phyloP scores from a whole-genome alignment of 352 stramenopile species.

The Elongisporangium anandrum region DNA sequence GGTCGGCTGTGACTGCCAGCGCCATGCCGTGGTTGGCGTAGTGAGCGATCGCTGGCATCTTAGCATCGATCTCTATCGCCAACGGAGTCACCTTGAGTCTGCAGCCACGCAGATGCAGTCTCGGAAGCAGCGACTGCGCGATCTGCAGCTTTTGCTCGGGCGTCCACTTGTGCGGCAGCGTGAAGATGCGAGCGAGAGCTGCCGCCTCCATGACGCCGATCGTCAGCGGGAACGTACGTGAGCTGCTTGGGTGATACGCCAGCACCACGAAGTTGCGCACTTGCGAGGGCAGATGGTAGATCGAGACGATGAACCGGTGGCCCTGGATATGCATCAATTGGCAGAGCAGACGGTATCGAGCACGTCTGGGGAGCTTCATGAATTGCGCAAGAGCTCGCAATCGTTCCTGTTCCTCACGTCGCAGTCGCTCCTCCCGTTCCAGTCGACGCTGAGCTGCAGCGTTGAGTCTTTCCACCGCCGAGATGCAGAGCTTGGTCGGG shows the following conservation, averaged over 20 bases:
- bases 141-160: slow-evolving; percentile 39
- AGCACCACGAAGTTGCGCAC: slow-evolving; percentile 46
- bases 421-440: slow-evolving; percentile 46
- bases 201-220: slow-evolving; percentile 43
- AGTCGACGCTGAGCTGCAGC: slow-evolving; percentile 33
- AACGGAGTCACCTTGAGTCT: background rate
- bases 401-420: slow-evolving; percentile 43
- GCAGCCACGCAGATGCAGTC: slow-evolving; percentile 25
- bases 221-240: slow-evolving; percentile 27
- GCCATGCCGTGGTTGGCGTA: slow-evolving; percentile 23
- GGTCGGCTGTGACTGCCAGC: slow-evolving; percentile 30
- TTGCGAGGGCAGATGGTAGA: slow-evolving; percentile 59
- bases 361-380: slow-evolving; percentile 35
- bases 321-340: slow-evolving; percentile 27
- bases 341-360: slow-evolving; percentile 42
- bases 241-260: slow-evolving; percentile 45
- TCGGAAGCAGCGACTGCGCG: slow-evolving; percentile 26
- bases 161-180: slow-evolving; percentile 39
- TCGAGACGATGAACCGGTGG: slow-evolving; percentile 41
- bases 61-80: background rate
- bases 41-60: slow-evolving; percentile 1
- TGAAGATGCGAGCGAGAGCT: slow-evolving; percentile 25
- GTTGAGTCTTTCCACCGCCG: slow-evolving; percentile 37
- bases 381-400: slow-evolving; percentile 38
- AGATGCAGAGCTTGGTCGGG: slow-evolving; percentile 23